These are phyloP conservation scores for Candida montana DNA, from an alignment of 805 yeast genomes.

Conservation along the genomic window DNA sequence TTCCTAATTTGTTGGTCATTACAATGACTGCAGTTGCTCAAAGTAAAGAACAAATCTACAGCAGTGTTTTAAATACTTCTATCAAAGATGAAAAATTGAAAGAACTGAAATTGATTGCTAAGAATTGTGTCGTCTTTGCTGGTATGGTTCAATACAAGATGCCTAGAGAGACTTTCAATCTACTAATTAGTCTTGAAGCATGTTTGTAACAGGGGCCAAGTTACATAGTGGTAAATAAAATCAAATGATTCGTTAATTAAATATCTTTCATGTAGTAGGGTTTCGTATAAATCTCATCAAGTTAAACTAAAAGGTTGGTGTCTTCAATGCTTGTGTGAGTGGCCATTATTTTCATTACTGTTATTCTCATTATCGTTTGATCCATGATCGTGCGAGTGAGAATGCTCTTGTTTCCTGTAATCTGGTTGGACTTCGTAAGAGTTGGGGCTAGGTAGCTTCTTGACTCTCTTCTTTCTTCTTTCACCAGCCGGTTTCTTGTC, in stretches of 20 bases:
- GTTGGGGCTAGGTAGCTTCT: slow-evolving; percentile 48
- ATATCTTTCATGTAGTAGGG: no score
- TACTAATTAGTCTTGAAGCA: slow-evolving; percentile 59
- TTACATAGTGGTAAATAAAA: no score
- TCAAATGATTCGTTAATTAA: no score
- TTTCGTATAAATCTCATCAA: no score
- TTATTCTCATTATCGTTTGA: background rate
- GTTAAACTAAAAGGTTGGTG: no score
- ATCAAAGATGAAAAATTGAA: slow-evolving; percentile 49
- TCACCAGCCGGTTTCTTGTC: slow-evolving; percentile 23
- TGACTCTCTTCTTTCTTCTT: slow-evolving; percentile 29
- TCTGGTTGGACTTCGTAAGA: slow-evolving; percentile 88
- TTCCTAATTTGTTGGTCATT: slow-evolving; percentile 76
- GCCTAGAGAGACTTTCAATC: slow-evolving; percentile 78
- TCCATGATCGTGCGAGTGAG: slow-evolving; percentile 6
- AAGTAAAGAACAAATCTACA: slow-evolving; percentile 36
- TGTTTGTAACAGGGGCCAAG: slow-evolving; percentile 27
- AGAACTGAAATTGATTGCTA: slow-evolving; percentile 59
- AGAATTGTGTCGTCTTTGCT: slow-evolving; percentile 89
- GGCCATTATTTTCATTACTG: background rate
- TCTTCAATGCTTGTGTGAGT: background rate
- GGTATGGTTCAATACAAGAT: slow-evolving; percentile 91
- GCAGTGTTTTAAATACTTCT: slow-evolving; percentile 38
- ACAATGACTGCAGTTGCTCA: slow-evolving; percentile 74
- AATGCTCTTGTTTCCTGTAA: slow-evolving; percentile 30